Evolutionary conservation across 1,284 basidiomycete species (phyloP), one percentile per base, ranked within the genome.

Genomic region (Sanghuangporus sanghuang): DNA sequence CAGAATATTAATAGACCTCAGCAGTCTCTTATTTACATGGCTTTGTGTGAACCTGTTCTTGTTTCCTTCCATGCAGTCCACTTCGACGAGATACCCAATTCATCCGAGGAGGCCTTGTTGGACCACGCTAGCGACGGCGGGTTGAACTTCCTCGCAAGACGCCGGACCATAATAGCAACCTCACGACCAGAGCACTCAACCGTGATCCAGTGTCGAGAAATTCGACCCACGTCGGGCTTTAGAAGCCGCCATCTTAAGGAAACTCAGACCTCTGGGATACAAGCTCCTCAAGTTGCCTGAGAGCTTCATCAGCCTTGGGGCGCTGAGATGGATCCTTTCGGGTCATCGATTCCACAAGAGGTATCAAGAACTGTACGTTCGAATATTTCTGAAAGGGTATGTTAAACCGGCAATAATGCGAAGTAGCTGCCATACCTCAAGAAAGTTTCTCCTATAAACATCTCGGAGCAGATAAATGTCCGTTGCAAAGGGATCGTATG

Each of bases 391-490:
- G 44, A 35, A 16, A 6, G n/a, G 40, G 8, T 2, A 42, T 42
- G 40, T 42, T 42, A 42, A 9, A 32, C 3, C 1, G 27, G 27
- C 27, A 32, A 32, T 32, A 3, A 32, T 32, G 4, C 27, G 5
- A 36, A n/a, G 7, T 5, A 42, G 38, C n/a, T 27, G 52, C 4
- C 38, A 6, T 54, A 54, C 59, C 36, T 53, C 52, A 35, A 42
- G 11, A 36, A 64, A 48, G 32, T 35, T 14, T 8, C 57, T 36
- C 40, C 38, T 50, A 23, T 32, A 58, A 18, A 58, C 46, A 18
- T 62, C 49, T 8, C 60, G 60, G 9, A 65, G 49, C 14, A 36
- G 49, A 42, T 21, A 65, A 21, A 65, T 44, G 40, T 65, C 59
- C 2, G 58, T 55, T 9, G 56, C n/a, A 53, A 58, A 62, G 23